Percentiles rank a stretch among this genome's conserved stretches.
These are phyloP conservation scores for Hypoxylon sp. DNA, from an alignment of 2,329 filamentous ascomycete genomes.

Conservation along the genomic window DNA sequence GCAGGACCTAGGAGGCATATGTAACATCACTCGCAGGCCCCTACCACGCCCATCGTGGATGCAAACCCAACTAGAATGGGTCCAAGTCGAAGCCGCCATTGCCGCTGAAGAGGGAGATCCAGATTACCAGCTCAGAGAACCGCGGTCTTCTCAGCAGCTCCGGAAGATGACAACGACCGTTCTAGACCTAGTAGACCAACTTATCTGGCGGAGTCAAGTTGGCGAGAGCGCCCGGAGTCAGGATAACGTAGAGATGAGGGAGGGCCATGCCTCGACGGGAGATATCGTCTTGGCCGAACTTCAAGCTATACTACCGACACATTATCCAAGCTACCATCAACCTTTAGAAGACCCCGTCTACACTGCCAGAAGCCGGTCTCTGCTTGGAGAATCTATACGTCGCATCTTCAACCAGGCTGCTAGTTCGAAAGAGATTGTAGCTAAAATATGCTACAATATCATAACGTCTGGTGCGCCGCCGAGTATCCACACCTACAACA, in stretches of 20 bases:
- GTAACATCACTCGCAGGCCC: conserved; percentile 39
- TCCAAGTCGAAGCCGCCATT: conserved; percentile 49
- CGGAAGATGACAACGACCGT: conserved; percentile 38
- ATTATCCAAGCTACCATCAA: conserved; percentile 49
- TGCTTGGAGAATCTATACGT: conserved; percentile 50
- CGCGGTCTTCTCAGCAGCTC: conserved; percentile 39
- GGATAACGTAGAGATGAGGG: conserved; percentile 16
- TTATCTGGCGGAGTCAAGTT: conserved; percentile 28
- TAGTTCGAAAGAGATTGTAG: conserved; percentile 52
- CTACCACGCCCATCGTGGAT: conserved; percentile 41
- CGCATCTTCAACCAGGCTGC: conserved; percentile 49
- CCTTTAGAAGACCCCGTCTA: conserved; percentile 36
- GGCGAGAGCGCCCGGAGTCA: conserved; percentile 16
- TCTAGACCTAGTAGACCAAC: conserved; percentile 42
- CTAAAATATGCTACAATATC: conserved; percentile 76
- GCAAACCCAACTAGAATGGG: conserved; percentile 50
- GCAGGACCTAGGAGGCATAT: conserved; percentile 46
- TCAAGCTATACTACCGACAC: conserved; percentile 30
- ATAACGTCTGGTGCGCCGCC: conserved; percentile 73
- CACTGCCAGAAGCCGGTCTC: conserved; percentile 35
- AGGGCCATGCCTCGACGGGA: not conserved
- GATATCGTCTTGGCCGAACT: conserved; percentile 42
- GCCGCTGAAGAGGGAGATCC: conserved; percentile 46
- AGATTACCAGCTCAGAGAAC: conserved; percentile 41
- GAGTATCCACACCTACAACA: conserved; percentile 78